Base-by-base conservation (phyloP, 2,329 filamentous ascomycete species). In the Trichoderma oligosporum region DNA sequence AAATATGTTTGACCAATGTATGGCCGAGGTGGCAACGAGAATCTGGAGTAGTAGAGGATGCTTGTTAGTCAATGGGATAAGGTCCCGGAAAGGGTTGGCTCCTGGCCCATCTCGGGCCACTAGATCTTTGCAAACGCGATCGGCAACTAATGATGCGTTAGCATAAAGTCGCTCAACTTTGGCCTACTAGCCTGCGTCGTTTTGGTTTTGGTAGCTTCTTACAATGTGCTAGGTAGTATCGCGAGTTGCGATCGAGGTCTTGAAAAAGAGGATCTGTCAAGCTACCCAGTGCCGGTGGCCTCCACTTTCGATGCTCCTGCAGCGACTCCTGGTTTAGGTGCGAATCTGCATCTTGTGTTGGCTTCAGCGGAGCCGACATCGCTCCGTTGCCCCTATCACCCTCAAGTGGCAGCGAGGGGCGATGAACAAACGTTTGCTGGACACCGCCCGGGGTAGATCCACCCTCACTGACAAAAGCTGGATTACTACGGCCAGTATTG, bases 221-320 rank as follows among this genome's bases (percentile, higher is more conserved):
- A 82, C 79, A 82, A 58, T 82, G 78, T 35, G 74, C 70, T 39
- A 82, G 68, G 65, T 82, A 82, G 61, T 73, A 71, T 58, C 77
- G 70, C 25, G 76, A 75, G 41, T 70, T 70, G 18, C 61, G 68
- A 61, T 76, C 74, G 41, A 84, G 73, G 61, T 82, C 78, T 61
- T 82, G 78, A 57, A 84, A 74, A 44, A 84, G 62, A 11, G 82
- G 82, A 65, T 85, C 82, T 25, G 77, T 73, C 47, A 82, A 69
- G 27, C 73, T 66, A 14, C 64, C 58, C n/a, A 58, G 44, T 22
- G 58, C 45, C 24, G 52, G 42, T 27, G 57, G 51, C 35, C 45
- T 41, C 57, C 24, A 59, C 22, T 49, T 35, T 35, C 39, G 44
- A 45, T n/a, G 35, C 14, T 33, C 35, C 8, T 9, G 11, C 18